phyloP scores from a whole-genome alignment of 1,284 basidiomycete genomes.

The Malassezia vespertilionis region DNA sequence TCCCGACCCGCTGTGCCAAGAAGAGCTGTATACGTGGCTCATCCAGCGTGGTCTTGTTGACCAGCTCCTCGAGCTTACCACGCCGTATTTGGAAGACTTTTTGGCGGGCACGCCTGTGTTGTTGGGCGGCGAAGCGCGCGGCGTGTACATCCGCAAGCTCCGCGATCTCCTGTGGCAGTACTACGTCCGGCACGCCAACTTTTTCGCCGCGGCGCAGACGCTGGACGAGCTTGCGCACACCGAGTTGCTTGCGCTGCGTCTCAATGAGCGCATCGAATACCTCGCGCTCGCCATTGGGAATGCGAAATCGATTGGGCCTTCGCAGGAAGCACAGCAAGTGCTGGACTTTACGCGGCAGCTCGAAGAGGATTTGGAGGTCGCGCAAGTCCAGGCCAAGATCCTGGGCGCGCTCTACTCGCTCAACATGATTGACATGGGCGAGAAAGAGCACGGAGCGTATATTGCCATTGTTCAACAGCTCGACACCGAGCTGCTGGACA shows the following conservation, averaged over 20 bases:
- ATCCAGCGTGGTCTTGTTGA: constrained; percentile 68
- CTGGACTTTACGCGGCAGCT: constrained; percentile 83
- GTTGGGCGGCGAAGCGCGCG: constrained; percentile 50
- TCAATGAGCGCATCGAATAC: constrained; percentile 41
- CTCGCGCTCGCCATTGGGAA: constrained; percentile 71
- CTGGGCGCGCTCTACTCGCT: constrained; percentile 43
- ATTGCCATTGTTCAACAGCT: constrained; percentile 48
- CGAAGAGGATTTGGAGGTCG: constrained; percentile 92
- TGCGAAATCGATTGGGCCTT: constrained; percentile 56
- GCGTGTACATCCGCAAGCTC: constrained; percentile 47
- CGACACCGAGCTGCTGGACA: constrained; percentile 50
- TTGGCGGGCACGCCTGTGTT: constrained; percentile 69
- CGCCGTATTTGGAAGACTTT: constrained; percentile 74
- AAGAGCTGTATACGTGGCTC: constrained; percentile 85
- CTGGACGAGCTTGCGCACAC: constrained; percentile 76
- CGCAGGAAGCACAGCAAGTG: constrained; percentile 59
- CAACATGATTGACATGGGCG: constrained; percentile 17
- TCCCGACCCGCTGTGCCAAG: constrained; percentile 87
- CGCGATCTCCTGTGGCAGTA: constrained; percentile 91
- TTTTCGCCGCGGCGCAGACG: constrained; percentile 79
- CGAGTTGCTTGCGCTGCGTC: constrained; percentile 55
- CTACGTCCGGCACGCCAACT: constrained; percentile 58
- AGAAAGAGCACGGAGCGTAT: constrained; percentile 50
- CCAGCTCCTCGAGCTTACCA: constrained; percentile 60
- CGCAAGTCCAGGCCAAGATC: constrained; percentile 81